A percentile compares a stretch with the other conserved stretches of the same genome.
phyloP scores from a whole-genome alignment of 2,329 filamentous ascomycete species.

The Fusarium piperis region DNA sequence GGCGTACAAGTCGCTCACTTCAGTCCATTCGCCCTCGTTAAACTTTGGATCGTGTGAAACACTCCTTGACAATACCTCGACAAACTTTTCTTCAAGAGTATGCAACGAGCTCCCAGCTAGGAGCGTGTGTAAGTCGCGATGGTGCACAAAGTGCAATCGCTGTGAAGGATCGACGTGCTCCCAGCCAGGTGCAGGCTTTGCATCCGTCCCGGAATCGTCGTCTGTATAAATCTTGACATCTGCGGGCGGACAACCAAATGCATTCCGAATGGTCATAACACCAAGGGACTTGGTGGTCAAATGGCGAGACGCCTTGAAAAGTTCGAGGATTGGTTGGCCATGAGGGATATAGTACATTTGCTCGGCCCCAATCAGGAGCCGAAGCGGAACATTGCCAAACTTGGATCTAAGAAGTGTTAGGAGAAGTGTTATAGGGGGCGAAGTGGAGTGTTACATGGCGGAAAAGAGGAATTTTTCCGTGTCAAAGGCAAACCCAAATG shows the following conservation, averaged over 20 bases:
- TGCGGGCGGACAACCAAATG: conserved; percentile 18
- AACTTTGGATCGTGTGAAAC: conserved; percentile 14
- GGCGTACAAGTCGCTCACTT: conserved; percentile 26
- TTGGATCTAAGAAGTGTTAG: conserved; percentile 19
- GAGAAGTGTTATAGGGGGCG: neutral
- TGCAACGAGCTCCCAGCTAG: conserved; percentile 12
- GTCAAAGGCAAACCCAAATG: conserved; percentile 23
- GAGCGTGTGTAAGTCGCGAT: conserved; percentile 16
- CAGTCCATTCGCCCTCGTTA: neutral
- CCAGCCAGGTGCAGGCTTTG: conserved; percentile 19
- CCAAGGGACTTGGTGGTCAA: conserved; percentile 25
- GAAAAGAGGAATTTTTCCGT: conserved; percentile 25
- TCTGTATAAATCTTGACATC: conserved; percentile 13
- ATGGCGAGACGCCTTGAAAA: conserved; percentile 26
- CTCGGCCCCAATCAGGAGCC: conserved; percentile 26
- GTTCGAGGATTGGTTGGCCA: conserved; percentile 15
- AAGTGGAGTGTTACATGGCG: neutral
- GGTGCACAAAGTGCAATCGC: conserved; percentile 23
- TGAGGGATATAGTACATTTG: conserved; percentile 34
- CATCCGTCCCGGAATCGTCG: conserved; percentile 19
- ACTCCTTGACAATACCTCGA: conserved; percentile 3
- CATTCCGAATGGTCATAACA: conserved; percentile 26
- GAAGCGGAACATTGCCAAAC: conserved; percentile 27
- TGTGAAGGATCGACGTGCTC: conserved; percentile 13
- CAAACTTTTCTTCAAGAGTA: conserved; percentile 12